phyloP scores from a whole-genome alignment of 2,329 filamentous ascomycete genomes.

The Lasiodiplodia hormozganensis region DNA sequence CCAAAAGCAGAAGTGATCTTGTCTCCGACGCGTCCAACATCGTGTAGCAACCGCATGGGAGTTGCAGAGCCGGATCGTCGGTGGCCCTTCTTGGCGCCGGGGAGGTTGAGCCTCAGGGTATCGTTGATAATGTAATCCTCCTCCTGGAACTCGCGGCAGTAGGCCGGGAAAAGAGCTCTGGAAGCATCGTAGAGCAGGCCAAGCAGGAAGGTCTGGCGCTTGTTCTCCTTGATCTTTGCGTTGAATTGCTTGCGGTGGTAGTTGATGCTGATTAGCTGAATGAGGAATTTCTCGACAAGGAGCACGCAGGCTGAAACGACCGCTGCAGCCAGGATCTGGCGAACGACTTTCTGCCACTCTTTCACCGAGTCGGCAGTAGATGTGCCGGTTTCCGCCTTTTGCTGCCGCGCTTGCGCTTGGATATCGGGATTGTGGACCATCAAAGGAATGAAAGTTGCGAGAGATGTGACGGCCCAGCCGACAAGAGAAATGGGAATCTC shows the following conservation, averaged over 20 bases:
- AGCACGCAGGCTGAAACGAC: conserved; percentile 74
- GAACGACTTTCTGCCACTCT: conserved; percentile 63
- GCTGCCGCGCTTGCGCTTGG: conserved; percentile 29
- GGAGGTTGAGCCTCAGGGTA: conserved; percentile 66
- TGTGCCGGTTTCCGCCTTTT: background rate
- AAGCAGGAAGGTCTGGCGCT: conserved; percentile 82
- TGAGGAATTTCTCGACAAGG: conserved; percentile 77
- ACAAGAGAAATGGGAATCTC: conserved; percentile 68
- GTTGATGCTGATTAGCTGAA: conserved; percentile 83
- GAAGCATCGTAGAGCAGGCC: conserved; percentile 91
- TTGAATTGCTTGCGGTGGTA: conserved; percentile 87
- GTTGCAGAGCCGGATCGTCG: conserved; percentile 68
- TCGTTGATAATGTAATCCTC: conserved; percentile 94
- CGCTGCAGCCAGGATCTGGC: conserved; percentile 69
- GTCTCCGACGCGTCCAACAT: conserved; percentile 79
- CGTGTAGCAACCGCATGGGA: conserved; percentile 78
- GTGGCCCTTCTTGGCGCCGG: conserved; percentile 59
- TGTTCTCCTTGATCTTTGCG: conserved; percentile 84
- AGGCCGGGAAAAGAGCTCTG: conserved; percentile 85
- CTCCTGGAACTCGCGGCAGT: conserved; percentile 87
- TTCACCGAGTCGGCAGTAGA: conserved; percentile 36
- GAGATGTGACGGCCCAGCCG: conserved; percentile 64
- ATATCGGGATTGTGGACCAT: conserved; percentile 46
- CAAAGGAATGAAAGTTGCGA: conserved; percentile 61
- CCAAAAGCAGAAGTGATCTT: conserved; percentile 94